These are phyloP conservation scores for Trichocladium uniseriatum DNA, from an alignment of 495 filamentous ascomycete genomes.

Conservation along the genomic window DNA sequence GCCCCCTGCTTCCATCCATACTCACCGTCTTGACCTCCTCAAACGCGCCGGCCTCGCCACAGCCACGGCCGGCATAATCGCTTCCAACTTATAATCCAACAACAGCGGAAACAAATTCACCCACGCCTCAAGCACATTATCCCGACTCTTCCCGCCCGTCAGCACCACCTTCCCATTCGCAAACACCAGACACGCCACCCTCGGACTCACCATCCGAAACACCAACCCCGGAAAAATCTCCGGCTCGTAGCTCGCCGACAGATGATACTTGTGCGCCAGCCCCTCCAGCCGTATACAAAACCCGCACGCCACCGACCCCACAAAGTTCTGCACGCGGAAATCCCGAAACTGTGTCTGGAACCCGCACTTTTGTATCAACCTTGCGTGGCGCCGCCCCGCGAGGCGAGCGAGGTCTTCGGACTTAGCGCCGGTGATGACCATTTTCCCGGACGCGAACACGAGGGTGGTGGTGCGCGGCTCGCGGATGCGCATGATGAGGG, in stretches of 20 bases:
- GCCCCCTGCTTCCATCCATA: too few species aligned
- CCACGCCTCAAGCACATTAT: constrained; percentile 91
- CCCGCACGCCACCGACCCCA: constrained; percentile 88
- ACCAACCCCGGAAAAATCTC: constrained; percentile 96
- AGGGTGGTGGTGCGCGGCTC: constrained; percentile 93
- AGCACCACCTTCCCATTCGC: constrained; percentile 81
- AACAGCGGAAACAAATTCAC: constrained; percentile 89
- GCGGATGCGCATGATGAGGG: constrained; percentile 97
- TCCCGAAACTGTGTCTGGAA: constrained; percentile 94
- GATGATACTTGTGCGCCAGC: constrained; percentile 50
- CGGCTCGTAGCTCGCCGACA: constrained; percentile 72
- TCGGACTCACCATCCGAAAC: constrained; percentile 93
- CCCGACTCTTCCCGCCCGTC: constrained; percentile 85
- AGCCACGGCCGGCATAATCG: not conserved
- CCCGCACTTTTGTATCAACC: constrained; percentile 94
- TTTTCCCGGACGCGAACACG: constrained; percentile 94
- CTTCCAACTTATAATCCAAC: constrained; percentile 21
- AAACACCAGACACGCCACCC: constrained; percentile 26
- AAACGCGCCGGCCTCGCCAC: not conserved
- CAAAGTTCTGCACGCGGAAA: constrained; percentile 98
- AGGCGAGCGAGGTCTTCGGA: constrained; percentile 87
- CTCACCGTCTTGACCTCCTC: not conserved
- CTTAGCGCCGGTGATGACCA: constrained; percentile 96
- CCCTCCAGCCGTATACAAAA: constrained; percentile 93
- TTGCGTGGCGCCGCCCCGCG: constrained; percentile 89